Percentiles rank a stretch among this genome's conserved stretches.
Evolutionary conservation across 768 basidiomycete genomes (phyloP).

Genomic region (Punctularia strigosozonata): DNA sequence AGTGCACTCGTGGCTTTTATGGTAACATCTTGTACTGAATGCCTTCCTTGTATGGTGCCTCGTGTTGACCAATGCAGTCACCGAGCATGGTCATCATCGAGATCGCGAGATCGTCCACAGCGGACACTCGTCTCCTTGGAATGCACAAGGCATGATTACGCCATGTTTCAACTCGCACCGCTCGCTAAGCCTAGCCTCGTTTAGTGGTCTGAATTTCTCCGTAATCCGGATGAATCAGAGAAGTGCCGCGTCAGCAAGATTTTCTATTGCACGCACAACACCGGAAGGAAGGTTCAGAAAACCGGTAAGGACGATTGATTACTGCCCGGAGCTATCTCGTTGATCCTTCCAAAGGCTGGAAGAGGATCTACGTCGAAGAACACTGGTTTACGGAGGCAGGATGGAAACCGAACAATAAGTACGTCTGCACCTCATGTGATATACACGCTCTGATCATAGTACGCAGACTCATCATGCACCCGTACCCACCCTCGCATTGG

Average conservation of each 20-base stretch:
- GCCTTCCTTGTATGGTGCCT: neutral
- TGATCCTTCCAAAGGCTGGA: slow-evolving; percentile 27
- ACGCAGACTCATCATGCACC: slow-evolving; percentile 19
- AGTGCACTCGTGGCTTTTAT: slow-evolving; percentile 9
- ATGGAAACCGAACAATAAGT: slow-evolving; percentile 19
- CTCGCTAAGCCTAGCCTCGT: too few species aligned
- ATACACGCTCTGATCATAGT: neutral
- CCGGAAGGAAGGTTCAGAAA: slow-evolving; percentile 31
- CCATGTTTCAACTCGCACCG: too few species aligned
- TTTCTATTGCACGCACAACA: slow-evolving; percentile 27
- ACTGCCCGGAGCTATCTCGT: neutral
- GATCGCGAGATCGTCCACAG: slow-evolving; percentile 18
- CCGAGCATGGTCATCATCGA: slow-evolving; percentile 35
- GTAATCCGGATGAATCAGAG: slow-evolving; percentile 19
- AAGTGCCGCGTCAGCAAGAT: slow-evolving; percentile 17
- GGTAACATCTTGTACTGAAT: neutral
- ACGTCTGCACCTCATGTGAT: neutral
- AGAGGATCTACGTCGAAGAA: slow-evolving; percentile 31
- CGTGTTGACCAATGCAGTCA: slow-evolving; percentile 16
- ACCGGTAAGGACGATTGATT: slow-evolving; percentile 21
- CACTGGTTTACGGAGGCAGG: slow-evolving; percentile 26
- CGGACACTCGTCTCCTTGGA: slow-evolving; percentile 27
- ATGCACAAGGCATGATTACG: too few species aligned
- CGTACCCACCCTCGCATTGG: slow-evolving; percentile 27
- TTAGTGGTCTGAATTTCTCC: slow-evolving; percentile 31